Evolutionary conservation across 306 rosid genomes (phyloP).

Genomic region (Senna tora): DNA sequence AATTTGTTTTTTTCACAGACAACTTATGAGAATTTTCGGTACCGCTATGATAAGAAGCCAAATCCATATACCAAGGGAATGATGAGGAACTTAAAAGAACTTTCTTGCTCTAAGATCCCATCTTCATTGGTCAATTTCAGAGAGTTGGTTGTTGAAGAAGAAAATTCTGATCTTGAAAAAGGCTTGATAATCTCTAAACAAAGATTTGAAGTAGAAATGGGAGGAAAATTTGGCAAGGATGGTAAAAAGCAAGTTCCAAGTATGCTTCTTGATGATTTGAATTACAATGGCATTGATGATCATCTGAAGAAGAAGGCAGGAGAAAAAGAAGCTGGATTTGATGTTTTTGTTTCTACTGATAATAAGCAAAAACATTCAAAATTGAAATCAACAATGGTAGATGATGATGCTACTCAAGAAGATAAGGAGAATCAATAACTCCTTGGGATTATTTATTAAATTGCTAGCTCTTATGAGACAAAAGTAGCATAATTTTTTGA

Average conservation of each 20-base stretch:
- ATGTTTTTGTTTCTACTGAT: conserved; percentile 44
- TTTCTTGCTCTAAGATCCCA: conserved; percentile 72
- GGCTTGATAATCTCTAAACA: conserved; percentile 59
- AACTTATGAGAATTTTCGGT: conserved; percentile 90
- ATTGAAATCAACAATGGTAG: conserved; percentile 36
- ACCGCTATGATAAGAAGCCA: conserved; percentile 84
- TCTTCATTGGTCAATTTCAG: conserved; percentile 67
- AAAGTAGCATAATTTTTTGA: conserved; percentile 53
- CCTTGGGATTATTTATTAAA: conserved; percentile 31
- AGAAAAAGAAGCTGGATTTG: conserved; percentile 38
- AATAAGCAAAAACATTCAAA: conserved; percentile 41
- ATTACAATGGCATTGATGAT: conserved; percentile 57
- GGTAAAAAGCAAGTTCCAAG: conserved; percentile 45
- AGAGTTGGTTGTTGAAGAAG: conserved; percentile 60
- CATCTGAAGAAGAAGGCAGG: conserved; percentile 47
- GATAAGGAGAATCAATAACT: conserved; percentile 45
- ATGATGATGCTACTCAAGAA: neutral
- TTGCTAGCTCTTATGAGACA: conserved; percentile 36
- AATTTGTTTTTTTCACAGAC: conserved; percentile 58
- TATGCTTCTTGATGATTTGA: conserved; percentile 65
- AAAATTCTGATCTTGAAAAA: conserved; percentile 53
- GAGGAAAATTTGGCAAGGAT: conserved; percentile 53
- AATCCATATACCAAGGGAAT: conserved; percentile 72
- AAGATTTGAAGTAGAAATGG: conserved; percentile 61
- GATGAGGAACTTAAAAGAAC: conserved; percentile 61